phyloP scores from a whole-genome alignment of 1,139 yeast genomes.

The Taphrina deformans region DNA sequence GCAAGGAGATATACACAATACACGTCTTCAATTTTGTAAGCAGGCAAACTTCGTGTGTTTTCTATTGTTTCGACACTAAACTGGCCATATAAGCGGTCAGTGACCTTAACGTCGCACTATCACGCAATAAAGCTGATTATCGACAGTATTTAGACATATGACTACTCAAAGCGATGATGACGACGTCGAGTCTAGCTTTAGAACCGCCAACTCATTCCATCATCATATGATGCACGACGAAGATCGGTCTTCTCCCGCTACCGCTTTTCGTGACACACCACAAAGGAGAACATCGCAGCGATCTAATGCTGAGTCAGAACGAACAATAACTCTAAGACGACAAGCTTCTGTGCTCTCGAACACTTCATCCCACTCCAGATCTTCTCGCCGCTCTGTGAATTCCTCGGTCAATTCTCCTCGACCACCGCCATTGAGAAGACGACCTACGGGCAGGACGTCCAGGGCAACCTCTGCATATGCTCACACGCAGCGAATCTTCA shows the following conservation, averaged over 20 bases:
- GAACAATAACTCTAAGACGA: slow-evolving; percentile 1
- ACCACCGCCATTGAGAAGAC: slow-evolving; percentile 9
- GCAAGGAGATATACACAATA: background rate
- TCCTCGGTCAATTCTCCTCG: background rate
- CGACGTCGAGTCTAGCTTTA: slow-evolving; percentile 10
- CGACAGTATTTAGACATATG: no score
- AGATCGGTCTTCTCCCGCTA: background rate
- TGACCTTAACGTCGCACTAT: no score
- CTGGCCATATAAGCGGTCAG: no score
- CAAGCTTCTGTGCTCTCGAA: slow-evolving; percentile 3
- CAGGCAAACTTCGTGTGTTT: no score
- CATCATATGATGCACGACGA: slow-evolving; percentile 4
- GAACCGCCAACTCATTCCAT: slow-evolving; percentile 26
- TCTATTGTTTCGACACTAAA: no score
- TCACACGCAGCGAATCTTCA: slow-evolving; percentile 22
- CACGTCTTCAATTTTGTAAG: no score
- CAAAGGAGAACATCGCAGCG: slow-evolving; percentile 1
- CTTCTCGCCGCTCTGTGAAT: background rate
- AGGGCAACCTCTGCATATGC: background rate
- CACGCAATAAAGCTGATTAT: no score
- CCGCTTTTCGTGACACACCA: background rate
- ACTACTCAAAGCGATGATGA: background rate
- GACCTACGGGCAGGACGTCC: slow-evolving; percentile 15
- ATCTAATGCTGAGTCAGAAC: slow-evolving; percentile 10
- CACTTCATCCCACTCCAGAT: slow-evolving; percentile 2